Base-by-base conservation (phyloP, 1,284 basidiomycete genomes). In the Sporisorium iseilematis-ciliati region DNA sequence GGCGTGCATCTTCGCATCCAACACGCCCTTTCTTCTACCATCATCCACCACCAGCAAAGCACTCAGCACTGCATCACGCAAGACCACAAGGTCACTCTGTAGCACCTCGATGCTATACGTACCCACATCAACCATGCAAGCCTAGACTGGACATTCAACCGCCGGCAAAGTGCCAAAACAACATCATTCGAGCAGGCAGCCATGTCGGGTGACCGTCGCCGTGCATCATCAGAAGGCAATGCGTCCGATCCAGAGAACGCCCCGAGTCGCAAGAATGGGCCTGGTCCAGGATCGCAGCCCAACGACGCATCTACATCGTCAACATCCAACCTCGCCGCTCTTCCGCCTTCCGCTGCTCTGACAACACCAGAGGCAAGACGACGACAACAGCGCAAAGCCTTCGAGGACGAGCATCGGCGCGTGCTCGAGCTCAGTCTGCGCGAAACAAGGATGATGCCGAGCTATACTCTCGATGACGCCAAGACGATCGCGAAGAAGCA, bases 361-460 rank as follows among this genome's bases (percentile, higher is more conserved):
- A 7, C 16, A 3, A 62, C 45, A 16, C 23, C 68, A 18, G 68
- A 65, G 2, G 50, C 59, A 7, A 41, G 54, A 48, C 50, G 56
- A 40, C 50, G 58, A 20, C 66, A 72, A 25, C 54, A 61, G 48
- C 69, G 74, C 38, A 68, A 56, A 23, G 64, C 61, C 7, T 76
- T 73, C 42, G 65, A 69, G 23, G 65, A 68, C 29, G 69, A 76
- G 50, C 65, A 73, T 40, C 52, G 57, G 11, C 69, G 65, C 0
- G 74, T 43, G 4, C 60, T 70, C 16, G 70, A 77, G 51, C 65
- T 65, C 29, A 77, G 75, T 48, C 51, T 73, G 31, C 65, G 70
- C 23, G 77, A 76, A 57, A 78, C 77, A 33, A 66, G 60, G 57
- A 76, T 78, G 77, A 75, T 71, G 73, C 63, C 53, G 8, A 77